Percentiles rank a stretch among this genome's conserved stretches.
Evolutionary conservation across 2,329 filamentous ascomycete species (phyloP).

Genomic region (Ramichloridium luteum): DNA sequence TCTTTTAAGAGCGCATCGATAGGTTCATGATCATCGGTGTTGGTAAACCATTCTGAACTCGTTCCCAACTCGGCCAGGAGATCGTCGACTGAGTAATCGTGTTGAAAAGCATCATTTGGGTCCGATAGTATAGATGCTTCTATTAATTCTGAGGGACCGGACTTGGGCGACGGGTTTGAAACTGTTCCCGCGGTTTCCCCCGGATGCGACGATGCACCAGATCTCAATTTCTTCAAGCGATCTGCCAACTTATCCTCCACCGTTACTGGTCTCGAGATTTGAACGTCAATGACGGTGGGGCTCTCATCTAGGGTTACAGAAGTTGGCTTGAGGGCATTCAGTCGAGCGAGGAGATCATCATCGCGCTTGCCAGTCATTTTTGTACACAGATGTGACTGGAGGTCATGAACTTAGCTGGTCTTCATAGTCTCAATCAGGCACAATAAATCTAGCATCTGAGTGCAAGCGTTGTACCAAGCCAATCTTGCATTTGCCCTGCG

Average conservation of each 20-base stretch:
- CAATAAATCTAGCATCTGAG: too few species aligned
- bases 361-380: slow-evolving; percentile 25
- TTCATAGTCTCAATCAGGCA: too few species aligned
- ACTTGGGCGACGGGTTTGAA: too few species aligned
- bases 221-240: slow-evolving; percentile 22
- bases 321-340: slow-evolving; percentile 37
- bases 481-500: too few species aligned
- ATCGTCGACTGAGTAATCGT: slow-evolving; percentile 33
- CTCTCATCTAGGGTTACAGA: slow-evolving; percentile 24
- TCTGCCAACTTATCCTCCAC: slow-evolving; percentile 22
- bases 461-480: too few species aligned
- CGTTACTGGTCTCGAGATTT: slow-evolving; percentile 14
- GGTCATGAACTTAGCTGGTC: too few species aligned
- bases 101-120: too few species aligned
- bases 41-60: slow-evolving; percentile 30
- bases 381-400: too few species aligned
- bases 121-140: too few species aligned
- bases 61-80: slow-evolving; percentile 31
- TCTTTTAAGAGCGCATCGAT: slow-evolving; percentile 31
- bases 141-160: not conserved
- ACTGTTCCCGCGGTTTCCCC: too few species aligned
- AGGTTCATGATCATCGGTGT: slow-evolving; percentile 29
- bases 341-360: slow-evolving; percentile 34
- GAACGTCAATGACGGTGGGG: slow-evolving; percentile 13
- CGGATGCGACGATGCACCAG: slow-evolving; percentile 6